Evolutionary conservation across 129 eudicot genomes (phyloP).

Genomic region (Apium graveolens): DNA sequence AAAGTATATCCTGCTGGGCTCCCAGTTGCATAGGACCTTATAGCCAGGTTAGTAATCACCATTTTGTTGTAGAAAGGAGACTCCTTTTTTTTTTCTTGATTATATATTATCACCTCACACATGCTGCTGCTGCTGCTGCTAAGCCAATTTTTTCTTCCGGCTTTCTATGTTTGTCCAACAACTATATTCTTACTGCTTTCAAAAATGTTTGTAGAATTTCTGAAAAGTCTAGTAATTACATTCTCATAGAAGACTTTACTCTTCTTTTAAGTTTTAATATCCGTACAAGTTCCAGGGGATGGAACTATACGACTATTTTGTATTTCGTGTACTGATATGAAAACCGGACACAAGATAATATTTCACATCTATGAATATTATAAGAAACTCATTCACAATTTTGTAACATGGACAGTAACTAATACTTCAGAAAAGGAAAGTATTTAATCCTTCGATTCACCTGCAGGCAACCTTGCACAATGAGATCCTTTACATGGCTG

Average conservation of each 20-base stretch:
- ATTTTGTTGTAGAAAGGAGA: not conserved
- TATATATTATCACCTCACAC: not conserved
- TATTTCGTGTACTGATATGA: not conserved
- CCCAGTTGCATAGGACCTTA: conserved; percentile 98
- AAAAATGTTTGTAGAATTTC: not conserved
- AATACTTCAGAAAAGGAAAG: not conserved
- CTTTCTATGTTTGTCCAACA: not conserved
- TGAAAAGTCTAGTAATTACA: not conserved
- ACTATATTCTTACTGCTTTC: not conserved
- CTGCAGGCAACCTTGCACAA: conserved; percentile 83
- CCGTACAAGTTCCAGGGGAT: not conserved
- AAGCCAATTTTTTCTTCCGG: not conserved
- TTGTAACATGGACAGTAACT: not conserved
- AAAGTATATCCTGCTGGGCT: conserved; percentile 95
- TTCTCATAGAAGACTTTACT: not conserved
- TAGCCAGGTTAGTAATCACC: conserved; percentile 60
- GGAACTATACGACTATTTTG: not conserved
- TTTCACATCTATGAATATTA: not conserved
- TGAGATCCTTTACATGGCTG: conserved; percentile 85
- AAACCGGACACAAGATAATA: not conserved
- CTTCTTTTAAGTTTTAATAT: not conserved
- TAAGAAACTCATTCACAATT: not conserved
- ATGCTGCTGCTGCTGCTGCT: not conserved
- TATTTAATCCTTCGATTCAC: conserved; percentile 7
- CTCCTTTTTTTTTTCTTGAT: not conserved